These are phyloP conservation scores for Raphanus sativus DNA, from an alignment of 345 rosid species.

Conservation along the genomic window DNA sequence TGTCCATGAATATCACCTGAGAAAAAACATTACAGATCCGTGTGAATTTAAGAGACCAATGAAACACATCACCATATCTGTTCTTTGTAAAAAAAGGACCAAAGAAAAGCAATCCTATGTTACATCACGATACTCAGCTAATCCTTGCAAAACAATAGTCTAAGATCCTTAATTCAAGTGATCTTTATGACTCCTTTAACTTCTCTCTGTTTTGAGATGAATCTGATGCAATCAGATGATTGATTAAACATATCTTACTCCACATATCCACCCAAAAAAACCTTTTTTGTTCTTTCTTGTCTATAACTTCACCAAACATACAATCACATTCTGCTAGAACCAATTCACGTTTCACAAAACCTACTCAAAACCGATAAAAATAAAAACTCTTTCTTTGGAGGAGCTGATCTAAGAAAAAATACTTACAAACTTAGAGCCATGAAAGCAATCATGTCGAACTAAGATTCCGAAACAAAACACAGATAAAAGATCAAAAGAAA, in stretches of 20 bases:
- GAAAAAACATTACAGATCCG: no score
- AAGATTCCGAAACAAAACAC: background rate
- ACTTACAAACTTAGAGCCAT: background rate
- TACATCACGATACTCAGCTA: background rate
- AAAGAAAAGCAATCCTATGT: background rate
- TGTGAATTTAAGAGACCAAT: no score
- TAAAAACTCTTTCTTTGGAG: background rate
- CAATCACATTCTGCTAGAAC: background rate
- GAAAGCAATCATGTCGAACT: background rate
- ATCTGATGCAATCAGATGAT: background rate
- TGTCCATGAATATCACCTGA: background rate
- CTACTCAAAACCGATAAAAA: background rate
- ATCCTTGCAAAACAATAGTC: background rate
- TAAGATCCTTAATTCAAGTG: background rate
- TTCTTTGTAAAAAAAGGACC: background rate
- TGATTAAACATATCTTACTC: background rate
- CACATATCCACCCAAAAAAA: background rate
- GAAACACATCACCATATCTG: no score
- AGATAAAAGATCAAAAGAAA: background rate
- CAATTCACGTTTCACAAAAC: background rate
- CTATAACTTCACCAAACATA: background rate
- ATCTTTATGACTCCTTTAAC: background rate
- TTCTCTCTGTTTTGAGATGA: background rate
- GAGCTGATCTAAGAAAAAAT: background rate
- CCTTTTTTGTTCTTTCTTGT: background rate